Base-by-base conservation (phyloP, 352 stramenopile species). In the Aphanomyces astaci region DNA sequence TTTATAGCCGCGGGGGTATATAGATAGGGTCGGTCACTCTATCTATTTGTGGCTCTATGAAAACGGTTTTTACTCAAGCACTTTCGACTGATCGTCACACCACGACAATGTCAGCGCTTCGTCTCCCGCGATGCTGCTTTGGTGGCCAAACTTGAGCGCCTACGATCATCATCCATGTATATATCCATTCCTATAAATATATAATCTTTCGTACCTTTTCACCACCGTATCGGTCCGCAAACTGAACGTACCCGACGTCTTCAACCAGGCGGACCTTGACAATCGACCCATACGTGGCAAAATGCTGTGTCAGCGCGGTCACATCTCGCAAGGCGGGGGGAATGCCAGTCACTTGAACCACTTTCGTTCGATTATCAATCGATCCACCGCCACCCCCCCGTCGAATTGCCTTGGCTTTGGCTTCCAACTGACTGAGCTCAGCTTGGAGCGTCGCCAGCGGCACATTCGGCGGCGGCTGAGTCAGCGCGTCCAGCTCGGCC, bases 311-410 rank as follows among this genome's bases (percentile, higher is more conserved):
- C 63, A 93, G 53, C 33, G 91, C 86, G 31, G 83, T 84, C 22
- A 81, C 71, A 57, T 93, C 84, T 5, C 83, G 76, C n/a, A 83
- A 81, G 33, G 88, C 86, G 36, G 91, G 83, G 0, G 84, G 84
- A 24, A 93, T 59, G 36, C 90, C 88, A 30, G 73, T 78, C 49
- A 95, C 77, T 56, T 88, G 85, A 10, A 95, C 81, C 54, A 92
- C 90, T 51, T 83, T 92, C 22, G 86, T 93, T 53, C 86, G 86
- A 68, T 93, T 93, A 70, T 95, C 86, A 51, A 95, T 71, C 0
- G 86, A 83, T n/a, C 71, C 64, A 30, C 72, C 66, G 10, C 72
- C 64, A 30, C 72, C 66, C 5, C 72, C 66, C 3, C 79, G 78
- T 66, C 78, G 73, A 45, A 72, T 68, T 66, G 19, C 13, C 31